phyloP scores from a whole-genome alignment of 2,329 filamentous ascomycete species.

The Cladobotryum protrusum region DNA sequence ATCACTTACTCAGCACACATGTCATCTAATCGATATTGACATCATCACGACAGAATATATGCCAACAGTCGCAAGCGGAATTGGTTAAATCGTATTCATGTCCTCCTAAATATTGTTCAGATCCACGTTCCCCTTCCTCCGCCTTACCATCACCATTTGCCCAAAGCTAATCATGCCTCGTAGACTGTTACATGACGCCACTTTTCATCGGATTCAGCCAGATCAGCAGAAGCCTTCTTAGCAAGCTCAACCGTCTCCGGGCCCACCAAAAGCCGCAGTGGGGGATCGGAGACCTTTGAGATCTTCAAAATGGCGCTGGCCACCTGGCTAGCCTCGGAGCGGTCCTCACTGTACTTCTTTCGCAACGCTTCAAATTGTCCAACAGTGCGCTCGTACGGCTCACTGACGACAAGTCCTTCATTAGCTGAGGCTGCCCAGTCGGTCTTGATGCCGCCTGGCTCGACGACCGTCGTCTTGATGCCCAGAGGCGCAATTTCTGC shows the following conservation, averaged over 20 bases:
- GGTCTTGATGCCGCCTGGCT: constrained; percentile 36
- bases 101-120: no score
- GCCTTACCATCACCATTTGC: no score
- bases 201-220: constrained; percentile 26
- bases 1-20: no score
- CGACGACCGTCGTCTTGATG: constrained; percentile 32
- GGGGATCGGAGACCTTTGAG: constrained; percentile 21
- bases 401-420: constrained; percentile 24
- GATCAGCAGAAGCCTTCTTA: constrained; percentile 12
- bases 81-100: no score
- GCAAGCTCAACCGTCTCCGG: constrained; percentile 21
- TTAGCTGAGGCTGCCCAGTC: constrained; percentile 28
- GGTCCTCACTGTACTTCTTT: constrained; percentile 5
- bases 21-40: no score
- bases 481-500: constrained; percentile 32
- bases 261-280: constrained; percentile 27
- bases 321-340: constrained; percentile 18
- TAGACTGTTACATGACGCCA: constrained; percentile 15
- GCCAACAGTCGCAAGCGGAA: no score
- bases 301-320: constrained; percentile 24
- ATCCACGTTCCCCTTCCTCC: no score
- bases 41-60: no score
- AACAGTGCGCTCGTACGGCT: constrained; percentile 31
- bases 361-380: constrained; percentile 18
- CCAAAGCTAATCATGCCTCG: no score